A percentile compares a stretch with the other conserved stretches of the same genome.
These are phyloP conservation scores for Dipteronia sinensis DNA, from an alignment of 345 rosid species.

Conservation along the genomic window DNA sequence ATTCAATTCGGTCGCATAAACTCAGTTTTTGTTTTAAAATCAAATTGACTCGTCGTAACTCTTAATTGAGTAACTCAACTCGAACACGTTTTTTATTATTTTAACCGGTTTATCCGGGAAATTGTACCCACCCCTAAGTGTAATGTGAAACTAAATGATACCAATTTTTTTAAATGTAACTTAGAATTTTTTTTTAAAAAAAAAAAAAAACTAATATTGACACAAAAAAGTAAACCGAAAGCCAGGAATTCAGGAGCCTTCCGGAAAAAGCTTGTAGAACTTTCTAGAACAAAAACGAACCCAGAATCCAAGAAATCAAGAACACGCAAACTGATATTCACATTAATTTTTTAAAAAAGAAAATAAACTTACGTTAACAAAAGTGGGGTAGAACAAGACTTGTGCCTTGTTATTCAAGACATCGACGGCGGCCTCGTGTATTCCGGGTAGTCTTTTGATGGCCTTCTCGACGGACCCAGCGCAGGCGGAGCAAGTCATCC, in stretches of 20 bases:
- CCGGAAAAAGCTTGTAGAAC: background rate
- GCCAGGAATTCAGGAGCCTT: background rate
- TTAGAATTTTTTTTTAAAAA: too few relatives aligned
- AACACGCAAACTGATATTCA: background rate
- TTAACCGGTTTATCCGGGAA: too few relatives aligned
- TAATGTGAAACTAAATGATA: too few relatives aligned
- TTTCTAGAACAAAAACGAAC: background rate
- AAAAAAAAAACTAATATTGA: background rate
- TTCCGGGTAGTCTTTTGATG: conserved; percentile 83
- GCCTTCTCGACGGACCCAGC: conserved; percentile 95
- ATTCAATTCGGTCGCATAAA: too few relatives aligned
- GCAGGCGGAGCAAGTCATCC: conserved; percentile 92
- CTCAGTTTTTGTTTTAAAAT: too few relatives aligned
- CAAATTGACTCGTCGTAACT: too few relatives aligned
- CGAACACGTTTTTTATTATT: too few relatives aligned
- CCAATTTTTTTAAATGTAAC: too few relatives aligned
- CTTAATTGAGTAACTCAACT: too few relatives aligned
- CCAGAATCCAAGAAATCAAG: background rate
- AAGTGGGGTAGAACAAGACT: conserved; percentile 62
- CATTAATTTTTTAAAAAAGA: too few relatives aligned
- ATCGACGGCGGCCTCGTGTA: conserved; percentile 73
- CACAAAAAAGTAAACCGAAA: background rate
- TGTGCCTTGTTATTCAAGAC: conserved; percentile 67
- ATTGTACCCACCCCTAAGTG: too few relatives aligned
- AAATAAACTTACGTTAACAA: conserved; percentile 54